Base-by-base conservation (phyloP, 345 rosid species). In the Rhodamnia argentea region DNA sequence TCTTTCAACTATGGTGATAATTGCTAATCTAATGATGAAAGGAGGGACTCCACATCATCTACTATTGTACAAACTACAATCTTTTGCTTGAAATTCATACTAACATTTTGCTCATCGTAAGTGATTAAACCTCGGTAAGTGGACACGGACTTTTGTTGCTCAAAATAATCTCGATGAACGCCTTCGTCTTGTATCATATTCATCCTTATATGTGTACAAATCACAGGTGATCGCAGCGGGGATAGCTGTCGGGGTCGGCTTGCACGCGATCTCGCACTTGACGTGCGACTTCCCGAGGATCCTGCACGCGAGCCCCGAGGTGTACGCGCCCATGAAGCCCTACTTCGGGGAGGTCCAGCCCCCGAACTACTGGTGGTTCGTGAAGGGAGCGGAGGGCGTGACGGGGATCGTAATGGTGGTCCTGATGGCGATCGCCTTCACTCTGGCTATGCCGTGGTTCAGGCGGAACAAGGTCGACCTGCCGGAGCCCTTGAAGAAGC, bases 371-470 rank as follows among this genome's bases (percentile, higher is more conserved):
- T 93, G 98, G 98, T 93, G 93, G 94, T 96, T 96, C 47, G 86
- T 95, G 83, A 93, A 92, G 84, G 99, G 98, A 29, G 93, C 90
- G 24, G 99, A 95, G 91, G 99, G 99, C 1, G 85, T 91, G 81
- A 94, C 98, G 1, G 99, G 99, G 10, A 56, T 96, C 42, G 26
- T 94, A 55, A 96, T 96, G 98, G 92, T 96, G 83, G 92, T 93
- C 82, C 83, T 94, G 47, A 96, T 96, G 99, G 91, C 91, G 52
- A 93, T 95, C 83, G 99, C 98, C 1, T 96, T 95, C 86, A 93
- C 96, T 15, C 88, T 96, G 10, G 99, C 99, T 47, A 93, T 98
- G 10, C 99, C 97, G 26, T 96, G 98, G 99, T 95, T 96, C 60
- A 90, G 99, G 86, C 91, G 98, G 24, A 95, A 89, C 93, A 93